These are phyloP conservation scores for Candida freyschussii DNA, from an alignment of 1,139 yeast species.

Conservation along the genomic window DNA sequence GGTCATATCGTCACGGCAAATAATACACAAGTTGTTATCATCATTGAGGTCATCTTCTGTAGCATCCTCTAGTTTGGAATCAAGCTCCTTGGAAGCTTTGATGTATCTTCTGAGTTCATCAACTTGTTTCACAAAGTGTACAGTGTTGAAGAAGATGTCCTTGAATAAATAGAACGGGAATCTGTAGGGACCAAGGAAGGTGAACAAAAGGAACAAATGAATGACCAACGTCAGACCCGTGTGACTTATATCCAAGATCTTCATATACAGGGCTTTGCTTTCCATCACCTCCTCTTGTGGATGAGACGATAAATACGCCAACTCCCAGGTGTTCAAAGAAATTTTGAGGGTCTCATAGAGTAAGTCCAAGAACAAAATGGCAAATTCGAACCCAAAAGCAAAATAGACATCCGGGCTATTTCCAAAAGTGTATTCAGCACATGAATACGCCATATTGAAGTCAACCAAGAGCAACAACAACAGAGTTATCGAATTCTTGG, in stretches of 20 bases:
- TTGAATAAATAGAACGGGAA: slow-evolving; percentile 65
- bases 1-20: slow-evolving; percentile 81
- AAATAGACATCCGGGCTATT: slow-evolving; percentile 49
- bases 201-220: slow-evolving; percentile 48
- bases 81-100: slow-evolving; percentile 62
- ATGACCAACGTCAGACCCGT: slow-evolving; percentile 40
- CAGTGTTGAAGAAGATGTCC: slow-evolving; percentile 55
- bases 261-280: slow-evolving; percentile 55
- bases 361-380: slow-evolving; percentile 56
- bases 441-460: slow-evolving; percentile 45
- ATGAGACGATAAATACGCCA: slow-evolving; percentile 39
- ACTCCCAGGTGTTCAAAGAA: slow-evolving; percentile 53
- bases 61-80: slow-evolving; percentile 57
- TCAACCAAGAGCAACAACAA: slow-evolving; percentile 45
- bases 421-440: slow-evolving; percentile 50
- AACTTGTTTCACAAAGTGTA: slow-evolving; percentile 45
- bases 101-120: slow-evolving; percentile 50
- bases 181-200: slow-evolving; percentile 42
- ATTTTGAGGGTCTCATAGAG: slow-evolving; percentile 45
- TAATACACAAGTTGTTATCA: slow-evolving; percentile 65
- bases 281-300: slow-evolving; percentile 72
- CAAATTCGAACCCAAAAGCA: slow-evolving; percentile 72
- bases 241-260: slow-evolving; percentile 51
- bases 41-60: slow-evolving; percentile 55
- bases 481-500: slow-evolving; percentile 37